Evolutionary conservation across 257 asterid species (phyloP).

Genomic region (Nicotiana tomentosiformis): DNA sequence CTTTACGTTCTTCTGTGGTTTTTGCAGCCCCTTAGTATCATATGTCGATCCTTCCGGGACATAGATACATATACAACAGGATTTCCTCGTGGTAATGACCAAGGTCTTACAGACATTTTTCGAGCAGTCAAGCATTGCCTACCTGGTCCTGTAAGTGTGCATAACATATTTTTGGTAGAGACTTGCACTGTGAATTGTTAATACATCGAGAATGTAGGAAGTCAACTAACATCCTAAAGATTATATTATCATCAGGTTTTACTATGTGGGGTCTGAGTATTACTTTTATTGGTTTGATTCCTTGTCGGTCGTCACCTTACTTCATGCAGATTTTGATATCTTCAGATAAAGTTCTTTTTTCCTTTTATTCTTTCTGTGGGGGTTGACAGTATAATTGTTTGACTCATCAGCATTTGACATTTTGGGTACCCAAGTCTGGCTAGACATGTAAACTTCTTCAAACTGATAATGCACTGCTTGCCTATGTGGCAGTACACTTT

Average conservation of each 20-base stretch:
- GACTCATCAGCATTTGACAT: conserved; percentile 1
- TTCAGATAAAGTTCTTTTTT: neutral
- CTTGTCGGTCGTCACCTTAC: neutral
- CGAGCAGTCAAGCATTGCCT: conserved; percentile 82
- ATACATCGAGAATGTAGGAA: neutral
- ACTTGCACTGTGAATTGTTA: neutral
- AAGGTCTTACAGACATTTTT: conserved; percentile 59
- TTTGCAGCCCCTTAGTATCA: conserved; percentile 82
- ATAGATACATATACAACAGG: conserved; percentile 90
- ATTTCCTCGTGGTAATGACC: conserved; percentile 72
- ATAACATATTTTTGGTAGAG: neutral
- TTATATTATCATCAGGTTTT: neutral
- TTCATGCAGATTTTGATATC: neutral
- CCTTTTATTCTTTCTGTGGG: neutral
- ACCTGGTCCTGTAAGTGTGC: conserved; percentile 78
- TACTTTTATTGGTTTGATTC: neutral
- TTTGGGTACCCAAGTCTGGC: neutral
- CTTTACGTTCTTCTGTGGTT: conserved; percentile 12
- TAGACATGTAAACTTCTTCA: conserved; percentile 1
- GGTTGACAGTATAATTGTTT: neutral
- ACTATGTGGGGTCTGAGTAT: neutral
- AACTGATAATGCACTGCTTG: neutral
- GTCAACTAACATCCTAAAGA: neutral
- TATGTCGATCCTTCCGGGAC: conserved; percentile 79
- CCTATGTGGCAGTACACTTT: conserved; percentile 71